Base-by-base conservation (phyloP, 78 protist species). In the Carpediemonas membranifera region DNA sequence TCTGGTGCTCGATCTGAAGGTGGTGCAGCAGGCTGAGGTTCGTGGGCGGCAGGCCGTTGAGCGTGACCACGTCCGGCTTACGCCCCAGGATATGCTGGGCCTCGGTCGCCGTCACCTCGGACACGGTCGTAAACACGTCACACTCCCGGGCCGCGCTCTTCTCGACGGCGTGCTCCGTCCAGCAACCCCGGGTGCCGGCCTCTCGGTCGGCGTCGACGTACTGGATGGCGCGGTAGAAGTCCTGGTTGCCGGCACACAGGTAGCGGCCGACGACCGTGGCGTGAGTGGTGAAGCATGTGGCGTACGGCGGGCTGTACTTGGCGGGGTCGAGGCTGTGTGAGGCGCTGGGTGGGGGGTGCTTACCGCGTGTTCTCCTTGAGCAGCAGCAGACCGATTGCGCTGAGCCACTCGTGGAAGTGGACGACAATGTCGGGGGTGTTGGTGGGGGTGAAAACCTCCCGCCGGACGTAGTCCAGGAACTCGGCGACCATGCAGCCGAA, bases 371-470 rank as follows among this genome's bases (percentile, higher is more conserved):
- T n/a, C n/a, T n/a, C n/a, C n/a, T n/a, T n/a, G 25, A 67, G 3
- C 19, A 86, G 73, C 33, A 83, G 63, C 14, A 84, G 72, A 1
- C 84, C 87, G 21, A 86, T 81, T 33, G 78, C 70, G 21, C 82
- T 68, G 31, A 67, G 82, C 91, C 91, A 86, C 63, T 86, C 91
- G 69, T 86, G 91, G 36, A 86, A 86, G 30, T 86, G 87, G 14
- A 85, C 88, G 7, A 86, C 47, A 41, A 80, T 61, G 39, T 43
- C 57, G 57, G 77, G 67, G 27, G 24, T 39, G 34, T 43, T 31
- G 34, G 52, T 52, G 0, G 61, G 51, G 28, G 71, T 71, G 28
- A 62, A 65, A 61, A 68, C 64, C 58, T 83, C 90, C n/a, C n/a
- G n/a, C n/a, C n/a, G n/a, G n/a, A n/a, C n/a, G n/a, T n/a, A n/a